A percentile compares a stretch with the other conserved stretches of the same genome.
Conservation (phyloP, 345 rosid species). For the Camelina neglecta region DNA sequence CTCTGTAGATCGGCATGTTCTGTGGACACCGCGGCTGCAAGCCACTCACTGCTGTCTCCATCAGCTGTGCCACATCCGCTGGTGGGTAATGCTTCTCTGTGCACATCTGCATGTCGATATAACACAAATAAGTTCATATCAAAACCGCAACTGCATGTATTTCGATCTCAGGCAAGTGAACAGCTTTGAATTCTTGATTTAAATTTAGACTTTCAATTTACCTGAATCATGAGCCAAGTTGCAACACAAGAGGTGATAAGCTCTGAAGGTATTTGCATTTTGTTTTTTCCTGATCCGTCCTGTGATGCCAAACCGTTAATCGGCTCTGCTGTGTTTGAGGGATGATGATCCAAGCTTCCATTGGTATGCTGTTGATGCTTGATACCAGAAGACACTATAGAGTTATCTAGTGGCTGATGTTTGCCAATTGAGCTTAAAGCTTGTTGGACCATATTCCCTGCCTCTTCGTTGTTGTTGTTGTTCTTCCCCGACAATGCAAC, state of each 20-base stretch:
- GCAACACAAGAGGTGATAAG: conserved; percentile 86
- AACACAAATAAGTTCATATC: not conserved
- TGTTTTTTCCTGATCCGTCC: conserved; percentile 43
- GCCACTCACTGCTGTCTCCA: conserved; percentile 78
- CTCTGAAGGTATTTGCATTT: conserved; percentile 63
- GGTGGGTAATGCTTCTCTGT: conserved; percentile 85
- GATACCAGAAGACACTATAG: conserved; percentile 24
- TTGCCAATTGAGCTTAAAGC: conserved; percentile 57
- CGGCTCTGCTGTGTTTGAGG: conserved; percentile 43
- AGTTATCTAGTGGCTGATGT: conserved; percentile 42
- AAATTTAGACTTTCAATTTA: conserved; percentile 34
- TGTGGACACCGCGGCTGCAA: conserved; percentile 79
- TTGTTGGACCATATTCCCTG: conserved; percentile 57
- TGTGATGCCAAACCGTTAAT: conserved; percentile 40
- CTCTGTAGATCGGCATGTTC: conserved; percentile 79
- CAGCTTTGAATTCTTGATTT: not conserved
- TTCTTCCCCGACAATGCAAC: conserved; percentile 58
- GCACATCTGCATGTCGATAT: conserved; percentile 58
- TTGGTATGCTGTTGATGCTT: conserved; percentile 36
- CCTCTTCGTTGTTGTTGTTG: conserved; percentile 60
- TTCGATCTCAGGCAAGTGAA: not conserved
- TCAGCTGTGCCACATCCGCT: conserved; percentile 82
- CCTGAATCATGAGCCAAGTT: conserved; percentile 87
- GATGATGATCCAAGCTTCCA: conserved; percentile 39
- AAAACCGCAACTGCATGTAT: not conserved